Percentiles rank a stretch among this genome's conserved stretches.
phyloP scores from a whole-genome alignment of 2,329 filamentous ascomycete genomes.

The Tympanopsis confertula region DNA sequence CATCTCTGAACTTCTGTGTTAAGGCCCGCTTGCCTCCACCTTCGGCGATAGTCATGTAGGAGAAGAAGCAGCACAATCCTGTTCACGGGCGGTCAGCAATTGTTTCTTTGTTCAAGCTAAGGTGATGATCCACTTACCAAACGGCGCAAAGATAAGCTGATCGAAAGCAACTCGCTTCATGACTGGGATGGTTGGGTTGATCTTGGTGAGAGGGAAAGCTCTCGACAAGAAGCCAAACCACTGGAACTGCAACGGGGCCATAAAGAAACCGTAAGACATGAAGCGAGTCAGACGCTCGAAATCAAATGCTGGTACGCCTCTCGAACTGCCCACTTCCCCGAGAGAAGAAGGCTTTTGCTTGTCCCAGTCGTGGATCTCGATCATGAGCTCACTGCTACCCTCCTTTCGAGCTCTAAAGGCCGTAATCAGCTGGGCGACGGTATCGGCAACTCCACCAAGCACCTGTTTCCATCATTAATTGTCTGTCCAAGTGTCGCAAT shows the following conservation, averaged over 20 bases:
- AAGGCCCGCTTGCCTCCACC: conserved; percentile 76
- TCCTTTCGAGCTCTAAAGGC: conserved; percentile 57
- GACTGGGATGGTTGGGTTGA: conserved; percentile 61
- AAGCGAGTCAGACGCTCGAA: conserved; percentile 90
- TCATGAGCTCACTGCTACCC: conserved; percentile 52
- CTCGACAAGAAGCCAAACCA: conserved; percentile 83
- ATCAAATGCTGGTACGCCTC: conserved; percentile 68
- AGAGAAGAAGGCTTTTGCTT: conserved; percentile 61
- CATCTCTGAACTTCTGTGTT: conserved; percentile 75
- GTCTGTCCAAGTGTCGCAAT: too few relatives aligned
- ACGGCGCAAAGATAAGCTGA: conserved; percentile 83
- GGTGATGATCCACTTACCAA: conserved; percentile 44
- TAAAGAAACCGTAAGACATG: conserved; percentile 93
- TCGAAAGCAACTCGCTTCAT: conserved; percentile 87
- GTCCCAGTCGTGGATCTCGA: conserved; percentile 82
- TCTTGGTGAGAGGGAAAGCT: conserved; percentile 76
- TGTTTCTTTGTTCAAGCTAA: not conserved
- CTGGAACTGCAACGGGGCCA: conserved; percentile 89
- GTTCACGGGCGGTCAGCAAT: not conserved
- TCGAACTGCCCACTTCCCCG: conserved; percentile 28
- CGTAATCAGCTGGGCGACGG: conserved; percentile 85
- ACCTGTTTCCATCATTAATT: not conserved
- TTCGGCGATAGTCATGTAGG: conserved; percentile 90
- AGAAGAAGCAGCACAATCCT: conserved; percentile 81
- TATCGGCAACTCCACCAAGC: conserved; percentile 89